phyloP scores from a whole-genome alignment of 2,329 filamentous ascomycete genomes.

The Corynespora cassiicola region DNA sequence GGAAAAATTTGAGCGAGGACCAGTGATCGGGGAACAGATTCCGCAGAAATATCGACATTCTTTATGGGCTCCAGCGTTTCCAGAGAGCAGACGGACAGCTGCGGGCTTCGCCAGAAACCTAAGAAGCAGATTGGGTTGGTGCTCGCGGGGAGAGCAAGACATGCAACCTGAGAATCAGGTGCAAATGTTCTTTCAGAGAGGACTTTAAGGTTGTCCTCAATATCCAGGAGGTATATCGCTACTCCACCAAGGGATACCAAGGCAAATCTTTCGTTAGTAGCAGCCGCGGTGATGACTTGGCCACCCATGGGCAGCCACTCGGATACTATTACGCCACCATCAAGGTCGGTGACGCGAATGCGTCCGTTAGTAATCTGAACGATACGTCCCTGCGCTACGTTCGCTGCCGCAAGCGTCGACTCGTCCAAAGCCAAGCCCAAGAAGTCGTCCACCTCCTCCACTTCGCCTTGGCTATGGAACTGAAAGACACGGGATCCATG shows the following conservation, averaged over 20 bases:
- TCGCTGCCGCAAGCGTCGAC: slow-evolving; percentile 74
- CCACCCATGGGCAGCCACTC: slow-evolving; percentile 63
- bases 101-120: slow-evolving; percentile 87
- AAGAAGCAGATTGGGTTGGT: slow-evolving; percentile 74
- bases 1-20: slow-evolving; percentile 77
- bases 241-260: slow-evolving; percentile 79
- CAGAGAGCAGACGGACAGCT: slow-evolving; percentile 76
- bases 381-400: slow-evolving; percentile 67
- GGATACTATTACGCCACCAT: slow-evolving; percentile 58
- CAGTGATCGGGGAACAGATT: slow-evolving; percentile 82
- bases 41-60: slow-evolving; percentile 62
- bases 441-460: slow-evolving; percentile 85
- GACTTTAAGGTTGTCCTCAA: slow-evolving; percentile 60
- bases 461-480: slow-evolving; percentile 75
- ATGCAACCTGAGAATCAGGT: slow-evolving; percentile 79
- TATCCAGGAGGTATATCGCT: slow-evolving; percentile 68
- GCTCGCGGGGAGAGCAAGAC: slow-evolving; percentile 74
- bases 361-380: slow-evolving; percentile 77
- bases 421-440: slow-evolving; percentile 72
- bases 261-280: slow-evolving; percentile 72
- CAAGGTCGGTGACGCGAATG: slow-evolving; percentile 68
- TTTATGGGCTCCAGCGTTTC: slow-evolving; percentile 69
- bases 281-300: slow-evolving; percentile 75
- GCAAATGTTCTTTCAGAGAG: slow-evolving; percentile 67
- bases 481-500: slow-evolving; percentile 83